Base-by-base conservation (phyloP, 495 filamentous ascomycete species). In the Aspergillus nanangensis region DNA sequence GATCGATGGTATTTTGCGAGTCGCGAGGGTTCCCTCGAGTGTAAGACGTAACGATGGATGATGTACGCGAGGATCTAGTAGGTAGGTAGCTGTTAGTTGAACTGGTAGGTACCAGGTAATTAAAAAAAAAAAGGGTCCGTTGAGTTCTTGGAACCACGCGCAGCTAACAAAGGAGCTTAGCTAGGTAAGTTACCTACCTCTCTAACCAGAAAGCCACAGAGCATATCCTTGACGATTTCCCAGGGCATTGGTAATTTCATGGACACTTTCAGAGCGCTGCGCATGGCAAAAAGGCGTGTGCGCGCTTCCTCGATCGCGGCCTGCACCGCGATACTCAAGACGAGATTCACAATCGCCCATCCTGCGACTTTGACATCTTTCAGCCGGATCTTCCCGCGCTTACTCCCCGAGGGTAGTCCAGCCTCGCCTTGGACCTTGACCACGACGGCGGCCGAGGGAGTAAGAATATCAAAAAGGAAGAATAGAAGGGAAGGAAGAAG, bases 41-140 rank as follows among this genome's bases (percentile, higher is more conserved):
- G 90, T 0, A 95, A 72, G 32, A 80, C 45, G 52, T 76, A 82
- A 39, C 87, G 82, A 67, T 94, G 88, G 55, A 88, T 71, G 48
- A 75, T 70, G 63, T 95, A 96, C 14, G 66, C 63, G 8, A 81
- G 47, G 21, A 72, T 45, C 77, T 79, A 23, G 36, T 27, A 2
- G 15, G 14, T 25, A 32, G 15, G 4, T 19, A 15, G 9, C 2
- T 3, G 15, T n/a, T n/a, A n/a, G n/a, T n/a, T n/a, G n/a, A n/a
- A n/a, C n/a, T n/a, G n/a, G n/a, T n/a, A n/a, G n/a, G n/a, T n/a
- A n/a, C n/a, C n/a, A n/a, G n/a, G n/a, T n/a, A n/a, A n/a, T n/a
- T n/a, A n/a, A n/a, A n/a, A n/a, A n/a, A n/a, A n/a, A n/a, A n/a
- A n/a, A n/a, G n/a, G n/a, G n/a, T n/a, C n/a, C n/a, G n/a, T n/a